These are phyloP conservation scores for Sarocladium brachiariae DNA, from an alignment of 2,329 filamentous ascomycete genomes.

Conservation along the genomic window DNA sequence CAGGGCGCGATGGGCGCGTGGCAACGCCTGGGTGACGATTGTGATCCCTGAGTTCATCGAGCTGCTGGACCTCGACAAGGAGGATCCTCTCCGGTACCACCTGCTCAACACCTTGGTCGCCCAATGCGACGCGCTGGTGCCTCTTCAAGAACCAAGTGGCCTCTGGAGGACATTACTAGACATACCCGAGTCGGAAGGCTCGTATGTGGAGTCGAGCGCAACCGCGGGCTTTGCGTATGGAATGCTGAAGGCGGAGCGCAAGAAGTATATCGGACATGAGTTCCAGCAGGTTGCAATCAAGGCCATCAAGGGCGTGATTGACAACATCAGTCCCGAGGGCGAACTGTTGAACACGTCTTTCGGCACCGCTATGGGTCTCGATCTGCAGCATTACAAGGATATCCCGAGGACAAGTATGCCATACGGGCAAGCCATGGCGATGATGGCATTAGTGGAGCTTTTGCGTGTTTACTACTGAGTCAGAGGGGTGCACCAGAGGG, in stretches of 20 bases:
- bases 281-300: conserved; percentile 53
- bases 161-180: conserved; percentile 73
- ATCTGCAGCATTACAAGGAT: conserved; percentile 69
- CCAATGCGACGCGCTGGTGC: conserved; percentile 59
- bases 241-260: conserved; percentile 65
- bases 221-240: conserved; percentile 78
- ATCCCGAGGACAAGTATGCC: conserved; percentile 76
- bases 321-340: conserved; percentile 57
- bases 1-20: conserved; percentile 49
- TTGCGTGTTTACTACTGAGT: conserved; percentile 11
- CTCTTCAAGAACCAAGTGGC: conserved; percentile 54
- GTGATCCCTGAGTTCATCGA: conserved; percentile 79
- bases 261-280: conserved; percentile 58
- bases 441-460: conserved; percentile 73
- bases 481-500: too few species aligned
- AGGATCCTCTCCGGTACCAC: conserved; percentile 56
- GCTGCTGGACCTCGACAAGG: conserved; percentile 53
- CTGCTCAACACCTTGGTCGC: conserved; percentile 58
- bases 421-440: conserved; percentile 79
- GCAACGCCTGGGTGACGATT: conserved; percentile 72
- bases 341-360: conserved; percentile 71
- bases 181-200: conserved; percentile 56
- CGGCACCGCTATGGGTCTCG: conserved; percentile 69
- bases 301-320: conserved; percentile 60
- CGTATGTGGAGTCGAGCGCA: conserved; percentile 69